phyloP scores from a whole-genome alignment of 1,284 basidiomycete species.

The Ganoderma resinaceum region DNA sequence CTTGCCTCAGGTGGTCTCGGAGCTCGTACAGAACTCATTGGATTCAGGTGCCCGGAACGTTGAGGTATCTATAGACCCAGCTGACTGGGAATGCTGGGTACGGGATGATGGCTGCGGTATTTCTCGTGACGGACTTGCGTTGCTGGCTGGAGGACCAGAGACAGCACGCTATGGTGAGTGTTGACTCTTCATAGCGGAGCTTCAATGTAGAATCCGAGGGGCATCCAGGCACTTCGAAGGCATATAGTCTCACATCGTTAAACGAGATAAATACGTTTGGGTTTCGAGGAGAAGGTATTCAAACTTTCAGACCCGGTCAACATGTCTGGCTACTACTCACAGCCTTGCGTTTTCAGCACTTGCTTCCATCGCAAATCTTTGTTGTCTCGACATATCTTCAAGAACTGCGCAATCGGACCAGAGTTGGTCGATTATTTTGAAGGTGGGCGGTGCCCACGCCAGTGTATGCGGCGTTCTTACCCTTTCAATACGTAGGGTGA shows the following conservation, averaged over 20 bases:
- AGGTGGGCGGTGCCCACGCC: conserved; percentile 50
- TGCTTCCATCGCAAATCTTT: conserved; percentile 81
- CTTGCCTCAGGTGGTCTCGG: conserved; percentile 77
- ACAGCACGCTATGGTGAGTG: conserved; percentile 71
- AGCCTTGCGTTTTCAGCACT: conserved; percentile 57
- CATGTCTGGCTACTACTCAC: not conserved
- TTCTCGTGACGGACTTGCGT: conserved; percentile 58
- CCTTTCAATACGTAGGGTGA: conserved; percentile 55
- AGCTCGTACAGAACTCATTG: conserved; percentile 86
- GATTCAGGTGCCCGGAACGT: conserved; percentile 71
- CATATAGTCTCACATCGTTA: conserved; percentile 57
- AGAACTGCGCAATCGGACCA: conserved; percentile 63
- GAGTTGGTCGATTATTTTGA: conserved; percentile 77
- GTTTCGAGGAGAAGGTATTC: conserved; percentile 88
- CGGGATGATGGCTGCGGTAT: conserved; percentile 86
- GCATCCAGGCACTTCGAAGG: conserved; percentile 72
- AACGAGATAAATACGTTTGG: conserved; percentile 75
- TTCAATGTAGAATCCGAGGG: not conserved
- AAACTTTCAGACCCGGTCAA: conserved; percentile 7
- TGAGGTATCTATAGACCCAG: conserved; percentile 70
- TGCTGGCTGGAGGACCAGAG: conserved; percentile 59
- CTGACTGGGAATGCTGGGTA: conserved; percentile 82
- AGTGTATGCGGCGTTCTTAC: not conserved
- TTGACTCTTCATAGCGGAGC: not conserved
- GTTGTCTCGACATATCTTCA: conserved; percentile 81